These are phyloP conservation scores for Phytophthora citricola DNA, from an alignment of 352 stramenopile species.

Conservation along the genomic window DNA sequence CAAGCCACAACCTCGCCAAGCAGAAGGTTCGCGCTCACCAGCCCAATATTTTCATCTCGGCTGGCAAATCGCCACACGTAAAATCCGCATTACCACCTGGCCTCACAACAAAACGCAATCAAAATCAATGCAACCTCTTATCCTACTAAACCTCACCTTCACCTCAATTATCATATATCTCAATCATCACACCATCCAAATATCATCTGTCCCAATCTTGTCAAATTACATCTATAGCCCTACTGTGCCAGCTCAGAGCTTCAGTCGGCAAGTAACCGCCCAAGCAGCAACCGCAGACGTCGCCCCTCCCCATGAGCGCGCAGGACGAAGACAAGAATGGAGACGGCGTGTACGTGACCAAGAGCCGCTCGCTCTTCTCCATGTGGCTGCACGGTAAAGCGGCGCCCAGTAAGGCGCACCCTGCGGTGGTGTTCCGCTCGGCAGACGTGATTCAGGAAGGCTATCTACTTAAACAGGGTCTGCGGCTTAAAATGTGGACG, in stretches of 20 bases:
- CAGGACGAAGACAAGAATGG: conserved; percentile 34
- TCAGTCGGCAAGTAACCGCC: conserved; percentile 36
- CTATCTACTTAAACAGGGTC: conserved; percentile 85
- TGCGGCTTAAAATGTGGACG: conserved; percentile 82
- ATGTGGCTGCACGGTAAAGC: conserved; percentile 88
- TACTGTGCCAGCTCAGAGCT: too few species aligned
- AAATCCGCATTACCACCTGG: conserved; percentile 2
- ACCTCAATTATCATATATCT: not conserved
- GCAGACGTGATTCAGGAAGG: conserved; percentile 88
- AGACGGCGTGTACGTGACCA: conserved; percentile 87
- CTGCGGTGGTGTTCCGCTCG: conserved; percentile 76
- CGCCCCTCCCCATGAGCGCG: conserved; percentile 25
- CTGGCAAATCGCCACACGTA: conserved; percentile 17
- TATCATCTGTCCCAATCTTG: not conserved
- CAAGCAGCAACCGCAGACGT: conserved; percentile 4
- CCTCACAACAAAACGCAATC: not conserved
- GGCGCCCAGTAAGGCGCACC: conserved; percentile 47
- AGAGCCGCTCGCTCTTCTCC: conserved; percentile 85
- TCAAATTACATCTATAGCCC: conserved; percentile 2
- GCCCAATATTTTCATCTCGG: conserved; percentile 22
- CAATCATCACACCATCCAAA: not conserved
- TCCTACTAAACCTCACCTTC: not conserved
- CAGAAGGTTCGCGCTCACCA: conserved; percentile 24
- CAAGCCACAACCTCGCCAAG: conserved; percentile 3
- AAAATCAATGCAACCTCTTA: not conserved